Evolutionary conservation across 176 grass and related monocot genomes (phyloP).

Genomic region (Cenchrus purpureus): DNA sequence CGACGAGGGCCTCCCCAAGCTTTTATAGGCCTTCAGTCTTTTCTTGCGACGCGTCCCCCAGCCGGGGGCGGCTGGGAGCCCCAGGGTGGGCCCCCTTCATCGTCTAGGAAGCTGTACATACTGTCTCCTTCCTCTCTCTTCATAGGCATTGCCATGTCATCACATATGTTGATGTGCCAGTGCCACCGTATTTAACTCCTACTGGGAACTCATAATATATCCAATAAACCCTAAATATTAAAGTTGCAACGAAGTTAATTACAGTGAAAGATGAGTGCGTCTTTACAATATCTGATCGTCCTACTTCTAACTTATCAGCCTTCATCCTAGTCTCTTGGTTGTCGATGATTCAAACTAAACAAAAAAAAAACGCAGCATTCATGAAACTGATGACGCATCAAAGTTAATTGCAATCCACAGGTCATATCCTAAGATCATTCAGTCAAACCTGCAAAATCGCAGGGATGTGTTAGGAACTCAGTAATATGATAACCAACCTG

Average conservation of each 20-base stretch:
- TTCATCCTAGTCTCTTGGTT: not conserved
- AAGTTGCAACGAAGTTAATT: not conserved
- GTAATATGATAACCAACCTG: not conserved
- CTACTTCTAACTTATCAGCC: not conserved
- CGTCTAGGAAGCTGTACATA: too few relatives aligned
- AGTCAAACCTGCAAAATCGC: not conserved
- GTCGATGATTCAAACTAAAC: not conserved
- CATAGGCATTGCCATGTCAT: too few relatives aligned
- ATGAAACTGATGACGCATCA: slow-evolving; percentile 7
- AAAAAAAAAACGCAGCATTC: not conserved
- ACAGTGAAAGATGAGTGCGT: not conserved
- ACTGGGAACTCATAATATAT: too few relatives aligned
- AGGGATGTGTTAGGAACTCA: not conserved
- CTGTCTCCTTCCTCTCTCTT: too few relatives aligned
- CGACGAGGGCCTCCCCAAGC: too few relatives aligned
- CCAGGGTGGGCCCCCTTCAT: too few relatives aligned
- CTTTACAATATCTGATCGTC: not conserved
- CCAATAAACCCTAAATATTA: not conserved
- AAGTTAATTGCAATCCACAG: not conserved
- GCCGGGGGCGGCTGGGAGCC: too few relatives aligned
- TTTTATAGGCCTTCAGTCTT: too few relatives aligned
- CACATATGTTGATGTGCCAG: too few relatives aligned
- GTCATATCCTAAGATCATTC: not conserved
- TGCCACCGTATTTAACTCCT: not conserved
- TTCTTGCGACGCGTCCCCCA: too few relatives aligned